phyloP scores from a whole-genome alignment of 129 eudicot genomes.

The Deinandra increscens region DNA sequence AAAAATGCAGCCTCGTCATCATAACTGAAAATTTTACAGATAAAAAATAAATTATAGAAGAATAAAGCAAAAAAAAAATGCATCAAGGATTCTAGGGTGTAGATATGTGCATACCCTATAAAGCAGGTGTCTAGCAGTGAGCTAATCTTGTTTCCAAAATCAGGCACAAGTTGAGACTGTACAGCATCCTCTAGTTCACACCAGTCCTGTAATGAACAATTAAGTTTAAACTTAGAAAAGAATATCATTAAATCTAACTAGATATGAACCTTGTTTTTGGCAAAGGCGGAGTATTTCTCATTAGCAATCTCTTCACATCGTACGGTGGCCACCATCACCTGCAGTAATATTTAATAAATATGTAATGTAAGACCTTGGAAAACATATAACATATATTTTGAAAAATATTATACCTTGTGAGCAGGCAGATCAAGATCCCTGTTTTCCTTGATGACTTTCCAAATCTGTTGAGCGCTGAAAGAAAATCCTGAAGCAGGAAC shows the following conservation, averaged over 20 bases:
- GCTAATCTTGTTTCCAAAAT: conserved; percentile 76
- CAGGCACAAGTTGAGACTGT: conserved; percentile 55
- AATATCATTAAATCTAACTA: not conserved
- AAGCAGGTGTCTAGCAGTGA: conserved; percentile 64
- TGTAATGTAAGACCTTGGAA: not conserved
- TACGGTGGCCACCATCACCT: conserved; percentile 99
- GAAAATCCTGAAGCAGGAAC: conserved; percentile 43
- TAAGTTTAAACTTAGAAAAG: not conserved
- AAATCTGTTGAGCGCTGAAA: conserved; percentile 35
- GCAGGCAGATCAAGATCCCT: conserved; percentile 42
- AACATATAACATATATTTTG: not conserved
- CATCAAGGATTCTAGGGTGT: conserved; percentile 14
- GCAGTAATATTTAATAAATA: not conserved
- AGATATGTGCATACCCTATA: conserved; percentile 47
- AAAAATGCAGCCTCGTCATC: conserved; percentile 84
- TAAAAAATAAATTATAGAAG: not conserved
- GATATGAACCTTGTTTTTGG: conserved; percentile 52
- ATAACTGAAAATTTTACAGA: conserved; percentile 43
- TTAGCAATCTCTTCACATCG: conserved; percentile 98
- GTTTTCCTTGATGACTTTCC: conserved; percentile 41
- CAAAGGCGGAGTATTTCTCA: conserved; percentile 53
- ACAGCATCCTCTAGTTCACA: conserved; percentile 56
- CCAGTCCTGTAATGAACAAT: conserved; percentile 61
- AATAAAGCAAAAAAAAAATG: not conserved
- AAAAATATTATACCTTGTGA: conserved; percentile 29